Conservation (phyloP, 202 grass and related monocot species). For the Zoysia matrella region DNA sequence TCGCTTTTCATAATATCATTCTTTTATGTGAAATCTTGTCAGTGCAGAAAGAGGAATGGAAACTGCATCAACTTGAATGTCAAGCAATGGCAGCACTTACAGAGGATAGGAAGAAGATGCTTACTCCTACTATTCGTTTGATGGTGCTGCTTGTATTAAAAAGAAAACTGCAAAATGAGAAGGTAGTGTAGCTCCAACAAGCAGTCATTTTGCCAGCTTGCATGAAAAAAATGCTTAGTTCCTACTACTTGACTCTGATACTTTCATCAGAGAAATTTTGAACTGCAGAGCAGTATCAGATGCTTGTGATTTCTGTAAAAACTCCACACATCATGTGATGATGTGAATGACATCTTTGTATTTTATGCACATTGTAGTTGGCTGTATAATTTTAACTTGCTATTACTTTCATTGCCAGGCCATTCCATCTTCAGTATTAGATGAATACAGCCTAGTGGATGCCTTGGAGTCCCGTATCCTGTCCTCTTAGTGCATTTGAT, state of each 20-base stretch:
- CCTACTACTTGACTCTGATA: background rate
- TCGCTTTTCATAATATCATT: background rate
- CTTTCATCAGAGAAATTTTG: background rate
- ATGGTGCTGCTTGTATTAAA: conserved; percentile 71
- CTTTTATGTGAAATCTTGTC: conserved; percentile 6
- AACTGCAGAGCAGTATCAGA: background rate
- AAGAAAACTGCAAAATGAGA: conserved; percentile 68
- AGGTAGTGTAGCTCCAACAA: conserved; percentile 40
- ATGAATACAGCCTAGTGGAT: conserved; percentile 76
- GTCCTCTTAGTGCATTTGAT: conserved; percentile 25
- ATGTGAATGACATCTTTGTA: background rate
- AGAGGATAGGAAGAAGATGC: conserved; percentile 78
- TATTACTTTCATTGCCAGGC: conserved; percentile 54
- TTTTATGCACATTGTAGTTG: background rate
- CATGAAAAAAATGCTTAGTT: conserved; percentile 4
- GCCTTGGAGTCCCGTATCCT: conserved; percentile 94
- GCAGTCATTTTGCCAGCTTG: background rate
- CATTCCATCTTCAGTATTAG: conserved; percentile 66
- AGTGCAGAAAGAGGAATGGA: conserved; percentile 81
- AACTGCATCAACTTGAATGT: conserved; percentile 84
- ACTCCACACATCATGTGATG: background rate
- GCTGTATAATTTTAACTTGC: conserved; percentile 32
- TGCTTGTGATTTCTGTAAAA: conserved; percentile 16
- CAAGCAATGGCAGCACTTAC: conserved; percentile 54
- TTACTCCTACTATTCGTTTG: conserved; percentile 76